Evolutionary conservation across 1,284 basidiomycete species (phyloP), one percentile per base, ranked within the genome.

Genomic region (Volvariella volvacea): DNA sequence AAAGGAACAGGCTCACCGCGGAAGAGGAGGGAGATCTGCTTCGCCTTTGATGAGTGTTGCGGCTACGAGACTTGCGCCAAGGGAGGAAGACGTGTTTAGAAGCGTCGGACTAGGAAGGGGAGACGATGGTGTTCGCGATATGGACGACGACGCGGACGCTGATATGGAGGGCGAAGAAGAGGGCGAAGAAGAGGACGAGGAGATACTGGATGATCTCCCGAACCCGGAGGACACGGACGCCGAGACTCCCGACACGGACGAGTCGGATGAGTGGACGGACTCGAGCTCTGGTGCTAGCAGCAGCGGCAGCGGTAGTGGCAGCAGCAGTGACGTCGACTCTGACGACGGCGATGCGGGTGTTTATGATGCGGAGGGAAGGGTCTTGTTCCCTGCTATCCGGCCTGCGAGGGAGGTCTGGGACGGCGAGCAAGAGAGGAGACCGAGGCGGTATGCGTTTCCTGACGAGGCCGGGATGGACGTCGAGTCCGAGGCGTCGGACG

Each of bases 381-480:
- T 49, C 2, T 19, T 38, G 33, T 52, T 54, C 39, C 50, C 42
- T 40, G 45, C 43, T 28, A 28, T 28, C 12, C 25, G 48, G 36
- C n/a, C 22, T 37, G 39, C 41, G 44, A 22, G 36, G 42, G 19
- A 42, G 48, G 4, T 43, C 42, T 21, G 46, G 45, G 22, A 50
- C 16, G 42, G 44, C 30, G 15, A 4, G 10, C 4, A 34, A 34
- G 22, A 22, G 30, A 3, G 46, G 38, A 12, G 25, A 15, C 4
- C 40, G 30, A 22, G 16, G 41, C 7, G 15, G 9, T 41, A 14
- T 41, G 40, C 22, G 22, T 33, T 33, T 10, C 28, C 49, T 25
- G 46, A 49, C n/a, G 14, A 36, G 16, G 57, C 55, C 46, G 37
- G 42, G 33, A 41, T 37, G 16, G 61, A 60, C 39, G 22, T 32